phyloP scores from a whole-genome alignment of 1,139 yeast genomes.

The Lodderomyces margitis region DNA sequence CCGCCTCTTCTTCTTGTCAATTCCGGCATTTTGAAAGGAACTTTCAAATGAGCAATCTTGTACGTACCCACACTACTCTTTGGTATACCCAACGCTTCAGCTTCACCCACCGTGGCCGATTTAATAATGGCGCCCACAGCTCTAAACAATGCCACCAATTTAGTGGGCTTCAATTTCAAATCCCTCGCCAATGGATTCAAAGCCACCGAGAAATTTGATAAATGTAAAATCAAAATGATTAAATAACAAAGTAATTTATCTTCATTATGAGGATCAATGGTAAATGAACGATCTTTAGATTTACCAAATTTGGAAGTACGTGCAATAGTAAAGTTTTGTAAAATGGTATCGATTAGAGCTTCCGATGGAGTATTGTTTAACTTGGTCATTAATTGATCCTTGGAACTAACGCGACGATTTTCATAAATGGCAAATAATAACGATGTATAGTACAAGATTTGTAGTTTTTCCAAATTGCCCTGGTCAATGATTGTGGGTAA shows the following conservation, averaged over 20 bases:
- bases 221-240: slow-evolving; percentile 68
- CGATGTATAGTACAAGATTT: slow-evolving; percentile 74
- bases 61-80: slow-evolving; percentile 62
- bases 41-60: slow-evolving; percentile 79
- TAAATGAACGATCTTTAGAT: slow-evolving; percentile 68
- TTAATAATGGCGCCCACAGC: slow-evolving; percentile 82
- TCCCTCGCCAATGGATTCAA: slow-evolving; percentile 83
- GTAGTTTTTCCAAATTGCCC: slow-evolving; percentile 56
- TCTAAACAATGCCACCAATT: slow-evolving; percentile 64
- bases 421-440: slow-evolving; percentile 76
- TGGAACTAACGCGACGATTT: slow-evolving; percentile 63
- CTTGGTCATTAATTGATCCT: slow-evolving; percentile 58
- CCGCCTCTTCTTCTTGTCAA: slow-evolving; percentile 57
- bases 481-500: slow-evolving; percentile 41
- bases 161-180: slow-evolving; percentile 76
- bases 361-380: slow-evolving; percentile 69
- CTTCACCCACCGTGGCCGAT: slow-evolving; percentile 74
- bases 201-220: slow-evolving; percentile 74
- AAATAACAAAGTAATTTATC: slow-evolving; percentile 82
- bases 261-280: slow-evolving; percentile 83
- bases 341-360: slow-evolving; percentile 65
- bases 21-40: slow-evolving; percentile 89
- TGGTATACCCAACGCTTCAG: slow-evolving; percentile 79
- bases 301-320: slow-evolving; percentile 69
- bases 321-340: slow-evolving; percentile 65